Evolutionary conservation across 305 asterid genomes (phyloP).

Genomic region (Salvia sclarea): DNA sequence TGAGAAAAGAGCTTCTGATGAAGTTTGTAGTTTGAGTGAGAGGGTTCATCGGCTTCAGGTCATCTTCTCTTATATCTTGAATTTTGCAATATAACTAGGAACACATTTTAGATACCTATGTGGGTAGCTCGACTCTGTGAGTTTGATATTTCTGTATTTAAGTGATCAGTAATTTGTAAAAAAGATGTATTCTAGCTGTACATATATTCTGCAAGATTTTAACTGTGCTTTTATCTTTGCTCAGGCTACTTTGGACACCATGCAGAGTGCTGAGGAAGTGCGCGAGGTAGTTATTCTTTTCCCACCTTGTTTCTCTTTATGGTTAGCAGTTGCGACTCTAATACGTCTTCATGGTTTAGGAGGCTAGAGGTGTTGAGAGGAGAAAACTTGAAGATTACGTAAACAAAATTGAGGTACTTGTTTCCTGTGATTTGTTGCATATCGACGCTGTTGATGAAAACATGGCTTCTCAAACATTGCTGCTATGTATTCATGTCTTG

Average conservation of each 20-base stretch:
- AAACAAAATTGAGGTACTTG: constrained; percentile 64
- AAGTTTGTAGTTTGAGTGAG: constrained; percentile 76
- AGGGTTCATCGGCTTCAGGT: constrained; percentile 94
- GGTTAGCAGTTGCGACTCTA: not conserved
- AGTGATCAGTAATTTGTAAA: not conserved
- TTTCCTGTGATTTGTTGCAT: constrained; percentile 13
- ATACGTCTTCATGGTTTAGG: constrained; percentile 42
- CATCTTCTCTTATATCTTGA: not conserved
- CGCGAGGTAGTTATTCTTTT: constrained; percentile 60
- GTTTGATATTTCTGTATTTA: not conserved
- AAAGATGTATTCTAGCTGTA: not conserved
- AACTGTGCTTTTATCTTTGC: constrained; percentile 19
- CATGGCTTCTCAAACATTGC: not conserved
- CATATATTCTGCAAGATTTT: constrained; percentile 9
- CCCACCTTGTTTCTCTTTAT: constrained; percentile 3
- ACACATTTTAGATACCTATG: not conserved
- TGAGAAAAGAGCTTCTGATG: constrained; percentile 92
- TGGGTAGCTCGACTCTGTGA: not conserved
- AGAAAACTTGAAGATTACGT: constrained; percentile 65
- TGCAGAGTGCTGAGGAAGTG: constrained; percentile 81
- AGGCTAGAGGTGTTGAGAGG: constrained; percentile 72
- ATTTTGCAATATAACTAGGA: not conserved
- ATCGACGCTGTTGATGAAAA: constrained; percentile 19
- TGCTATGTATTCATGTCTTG: constrained; percentile 5
- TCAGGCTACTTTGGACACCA: constrained; percentile 84